Evolutionary conservation across 1,139 yeast species (phyloP), one percentile per base, ranked within the genome.

Genomic region (Schwanniomyces etchellsii): DNA sequence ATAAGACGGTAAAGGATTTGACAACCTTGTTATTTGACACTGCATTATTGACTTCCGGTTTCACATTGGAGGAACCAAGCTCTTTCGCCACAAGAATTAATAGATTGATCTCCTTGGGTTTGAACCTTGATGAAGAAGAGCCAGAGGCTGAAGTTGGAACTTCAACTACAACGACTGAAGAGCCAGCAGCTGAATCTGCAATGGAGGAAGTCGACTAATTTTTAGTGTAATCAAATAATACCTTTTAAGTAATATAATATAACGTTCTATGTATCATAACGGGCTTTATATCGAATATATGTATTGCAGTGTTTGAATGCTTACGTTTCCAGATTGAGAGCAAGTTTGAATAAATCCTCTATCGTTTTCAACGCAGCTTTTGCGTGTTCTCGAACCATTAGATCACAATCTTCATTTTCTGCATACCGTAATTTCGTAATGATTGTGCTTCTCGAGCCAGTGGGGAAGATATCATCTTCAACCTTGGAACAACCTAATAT

Each of bases 151-250:
- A 30, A 24, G 27, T 27, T 28, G 23, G 28, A 12, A 58, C 64
- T 35, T 64, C 68, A 39, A 64, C 76, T 42, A 57, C 77, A 35
- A 73, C 74, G 41, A 60, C 77, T 40, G 79, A 74, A 49, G 82
- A 74, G 46, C 77, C 70, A 39, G 77, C 77, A 51, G 81, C 75
- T 54, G 97, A 88, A 74, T 82, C 95, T 47, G 96, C 91, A 58
- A 89, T 91, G 97, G 98, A 91, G 77, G 98, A 91, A 72, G 96
- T 91, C 64, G 98, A 91, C 70, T 93, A 85, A 51, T 10, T 13
- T 23, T 7, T 14, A 9, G 10, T 18, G 9, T 9, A 9, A 9
- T 18, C 10, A n/a, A 18, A 18, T 9, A 18, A n/a, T 9, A 18
- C 9, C 10, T 18, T 18, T 18, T 9, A 18, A 18, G n/a, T 18